Percentiles rank a stretch among this genome's conserved stretches.
phyloP scores from a whole-genome alignment of 2,329 filamentous ascomycete genomes.

The Colletotrichum sp. region DNA sequence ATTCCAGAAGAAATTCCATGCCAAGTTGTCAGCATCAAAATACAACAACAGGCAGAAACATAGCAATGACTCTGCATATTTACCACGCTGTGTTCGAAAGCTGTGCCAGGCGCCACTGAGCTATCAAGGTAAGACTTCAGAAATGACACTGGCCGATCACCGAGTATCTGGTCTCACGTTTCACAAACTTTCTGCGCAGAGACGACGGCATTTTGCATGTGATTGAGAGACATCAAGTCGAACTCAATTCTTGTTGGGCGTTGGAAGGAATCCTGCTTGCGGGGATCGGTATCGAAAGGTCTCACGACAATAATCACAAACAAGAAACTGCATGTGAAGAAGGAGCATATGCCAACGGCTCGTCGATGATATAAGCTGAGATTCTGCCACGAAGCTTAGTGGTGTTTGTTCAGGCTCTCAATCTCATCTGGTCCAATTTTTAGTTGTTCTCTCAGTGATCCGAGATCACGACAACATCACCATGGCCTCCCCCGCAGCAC shows the following conservation, averaged over 20 bases:
- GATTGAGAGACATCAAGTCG: neutral
- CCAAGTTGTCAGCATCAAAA: neutral
- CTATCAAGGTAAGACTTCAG: neutral
- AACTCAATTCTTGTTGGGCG: neutral
- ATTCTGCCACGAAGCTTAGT: neutral
- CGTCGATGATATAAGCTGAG: neutral
- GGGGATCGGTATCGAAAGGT: neutral
- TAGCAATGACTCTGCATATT: neutral
- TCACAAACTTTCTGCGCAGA: neutral
- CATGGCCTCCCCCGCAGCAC: neutral
- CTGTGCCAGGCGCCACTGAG: neutral
- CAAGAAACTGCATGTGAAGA: neutral
- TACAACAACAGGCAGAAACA: neutral
- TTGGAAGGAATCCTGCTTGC: neutral
- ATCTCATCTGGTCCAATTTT: neutral
- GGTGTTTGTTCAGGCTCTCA: neutral
- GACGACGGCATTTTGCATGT: neutral
- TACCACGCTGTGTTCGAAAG: neutral
- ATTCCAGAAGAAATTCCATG: neutral
- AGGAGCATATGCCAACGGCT: neutral
- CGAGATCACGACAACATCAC: neutral
- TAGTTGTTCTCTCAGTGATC: neutral
- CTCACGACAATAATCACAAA: neutral
- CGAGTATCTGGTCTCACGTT: neutral
- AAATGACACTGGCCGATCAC: neutral